Conservation (phyloP, 2,329 filamentous ascomycete genomes). For the Fusarium sp. region DNA sequence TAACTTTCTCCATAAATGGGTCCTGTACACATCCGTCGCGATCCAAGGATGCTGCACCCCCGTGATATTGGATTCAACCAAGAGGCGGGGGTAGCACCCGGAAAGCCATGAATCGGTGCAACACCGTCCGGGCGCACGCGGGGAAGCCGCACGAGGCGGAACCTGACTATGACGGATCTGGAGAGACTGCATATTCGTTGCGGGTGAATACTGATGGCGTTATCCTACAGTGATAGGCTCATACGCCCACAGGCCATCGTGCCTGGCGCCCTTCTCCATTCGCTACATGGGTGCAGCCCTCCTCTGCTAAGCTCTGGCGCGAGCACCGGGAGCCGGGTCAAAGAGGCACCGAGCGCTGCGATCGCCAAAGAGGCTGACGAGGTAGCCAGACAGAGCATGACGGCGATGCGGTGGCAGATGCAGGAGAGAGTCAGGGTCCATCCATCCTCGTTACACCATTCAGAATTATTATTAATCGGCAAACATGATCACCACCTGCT, state of each 20-base stretch:
- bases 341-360: slow-evolving; percentile 17
- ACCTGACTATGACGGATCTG: background rate
- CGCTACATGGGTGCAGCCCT: background rate
- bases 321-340: slow-evolving; percentile 5
- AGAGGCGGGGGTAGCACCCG: slow-evolving; percentile 40
- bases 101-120: slow-evolving; percentile 28
- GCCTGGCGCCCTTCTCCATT: slow-evolving; percentile 19
- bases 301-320: background rate
- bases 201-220: background rate
- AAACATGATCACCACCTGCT: background rate
- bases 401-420: background rate
- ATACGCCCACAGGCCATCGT: slow-evolving; percentile 3
- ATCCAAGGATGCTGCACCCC: too few relatives aligned
- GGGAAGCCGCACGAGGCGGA: background rate
- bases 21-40: too few relatives aligned
- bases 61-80: background rate
- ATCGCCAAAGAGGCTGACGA: slow-evolving; percentile 27
- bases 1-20: background rate
- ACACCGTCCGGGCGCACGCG: slow-evolving; percentile 14
- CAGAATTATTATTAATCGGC: background rate
- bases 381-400: background rate
- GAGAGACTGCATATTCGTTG: background rate
- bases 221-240: slow-evolving; percentile 1
- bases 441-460: background rate
- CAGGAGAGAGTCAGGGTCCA: slow-evolving; percentile 18